phyloP scores from a whole-genome alignment of 768 basidiomycete genomes.

The Suillus placidus region DNA sequence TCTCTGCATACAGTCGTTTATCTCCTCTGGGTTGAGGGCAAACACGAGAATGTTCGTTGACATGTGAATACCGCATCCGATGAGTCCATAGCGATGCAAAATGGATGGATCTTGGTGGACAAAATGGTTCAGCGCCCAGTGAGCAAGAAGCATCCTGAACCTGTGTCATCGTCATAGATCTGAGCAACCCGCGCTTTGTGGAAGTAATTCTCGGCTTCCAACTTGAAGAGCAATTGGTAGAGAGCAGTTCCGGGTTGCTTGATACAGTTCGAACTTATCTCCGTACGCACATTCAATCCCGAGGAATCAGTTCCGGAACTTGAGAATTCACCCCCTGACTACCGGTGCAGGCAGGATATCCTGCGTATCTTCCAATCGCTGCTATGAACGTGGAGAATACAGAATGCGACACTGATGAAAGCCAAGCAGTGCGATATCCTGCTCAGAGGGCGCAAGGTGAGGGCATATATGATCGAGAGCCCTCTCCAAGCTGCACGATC shows the following conservation, averaged over 20 bases:
- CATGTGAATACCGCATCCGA: background rate
- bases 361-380: slow-evolving; percentile 18
- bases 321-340: slow-evolving; percentile 9
- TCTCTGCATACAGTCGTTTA: background rate
- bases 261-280: slow-evolving; percentile 23
- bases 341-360: slow-evolving; percentile 18
- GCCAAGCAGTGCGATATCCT: background rate
- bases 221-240: too few relatives aligned
- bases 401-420: slow-evolving; percentile 12
- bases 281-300: slow-evolving; percentile 18
- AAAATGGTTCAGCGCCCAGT: background rate
- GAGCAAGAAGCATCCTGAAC: background rate
- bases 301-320: slow-evolving; percentile 16
- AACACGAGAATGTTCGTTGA: background rate
- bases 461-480: slow-evolving; percentile 12
- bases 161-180: background rate
- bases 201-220: background rate
- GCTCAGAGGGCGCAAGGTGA: slow-evolving; percentile 9
- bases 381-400: slow-evolving; percentile 10
- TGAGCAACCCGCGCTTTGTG: background rate
- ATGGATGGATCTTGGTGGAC: background rate
- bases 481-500: slow-evolving; percentile 9
- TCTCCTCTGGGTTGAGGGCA: slow-evolving; percentile 1
- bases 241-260: slow-evolving; percentile 10
- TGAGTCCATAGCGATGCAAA: background rate